phyloP scores from a whole-genome alignment of 2,329 filamentous ascomycete species.

The Colletotrichum godetiae region DNA sequence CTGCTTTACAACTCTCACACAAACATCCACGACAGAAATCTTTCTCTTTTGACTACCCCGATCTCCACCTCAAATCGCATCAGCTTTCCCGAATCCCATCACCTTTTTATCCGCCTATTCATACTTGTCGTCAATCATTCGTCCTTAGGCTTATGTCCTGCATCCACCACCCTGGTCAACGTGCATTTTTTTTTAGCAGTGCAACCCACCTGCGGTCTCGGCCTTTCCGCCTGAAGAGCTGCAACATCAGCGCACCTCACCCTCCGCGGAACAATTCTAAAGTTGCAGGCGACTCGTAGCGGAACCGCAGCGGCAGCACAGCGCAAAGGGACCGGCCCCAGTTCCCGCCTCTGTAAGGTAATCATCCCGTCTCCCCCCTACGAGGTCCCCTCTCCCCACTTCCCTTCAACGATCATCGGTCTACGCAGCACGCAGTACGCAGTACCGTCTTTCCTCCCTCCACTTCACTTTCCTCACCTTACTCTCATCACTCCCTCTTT shows the following conservation, averaged over 20 bases:
- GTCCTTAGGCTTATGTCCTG: neutral
- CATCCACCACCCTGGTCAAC: slow-evolving; percentile 1
- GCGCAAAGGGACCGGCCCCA: slow-evolving; percentile 1
- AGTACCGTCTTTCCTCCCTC: neutral
- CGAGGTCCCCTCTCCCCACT: slow-evolving; percentile 22
- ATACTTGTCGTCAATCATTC: neutral
- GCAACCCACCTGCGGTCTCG: slow-evolving; percentile 33
- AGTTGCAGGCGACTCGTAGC: slow-evolving; percentile 23
- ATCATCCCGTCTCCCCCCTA: neutral
- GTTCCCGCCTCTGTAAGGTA: neutral
- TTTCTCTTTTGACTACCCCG: neutral
- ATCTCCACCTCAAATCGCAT: neutral
- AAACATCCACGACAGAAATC: neutral
- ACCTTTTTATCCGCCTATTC: neutral
- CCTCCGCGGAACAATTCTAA: slow-evolving; percentile 14
- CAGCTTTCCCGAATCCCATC: neutral
- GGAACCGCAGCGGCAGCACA: neutral
- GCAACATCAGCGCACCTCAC: neutral
- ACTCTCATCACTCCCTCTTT: neutral
- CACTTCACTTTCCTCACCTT: slow-evolving; percentile 5
- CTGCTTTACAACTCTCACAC: neutral
- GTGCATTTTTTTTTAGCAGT: slow-evolving; percentile 21
- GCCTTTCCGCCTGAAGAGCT: slow-evolving; percentile 18
- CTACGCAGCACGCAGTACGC: too few relatives aligned
- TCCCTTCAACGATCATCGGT: slow-evolving; percentile 25